These are phyloP conservation scores for Termitomyces sp. DNA, from an alignment of 768 basidiomycete genomes.

Conservation along the genomic window DNA sequence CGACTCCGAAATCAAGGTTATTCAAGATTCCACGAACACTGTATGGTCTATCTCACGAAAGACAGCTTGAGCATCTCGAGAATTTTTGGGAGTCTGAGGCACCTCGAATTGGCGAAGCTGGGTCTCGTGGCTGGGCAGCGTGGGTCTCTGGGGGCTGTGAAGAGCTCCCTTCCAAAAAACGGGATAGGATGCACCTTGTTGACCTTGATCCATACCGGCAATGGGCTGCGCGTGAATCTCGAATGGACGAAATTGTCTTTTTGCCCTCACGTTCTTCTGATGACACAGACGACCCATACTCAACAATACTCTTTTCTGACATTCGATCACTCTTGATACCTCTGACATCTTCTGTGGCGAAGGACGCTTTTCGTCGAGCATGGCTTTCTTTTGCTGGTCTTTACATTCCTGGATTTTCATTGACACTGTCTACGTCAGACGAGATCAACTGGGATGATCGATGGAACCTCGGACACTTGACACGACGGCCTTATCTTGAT, in stretches of 20 bases:
- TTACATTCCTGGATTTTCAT: constrained; percentile 62
- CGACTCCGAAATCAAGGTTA: constrained; percentile 35
- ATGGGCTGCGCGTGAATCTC: constrained; percentile 62
- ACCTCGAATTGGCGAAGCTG: constrained; percentile 69
- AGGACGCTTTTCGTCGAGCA: constrained; percentile 56
- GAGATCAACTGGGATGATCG: constrained; percentile 59
- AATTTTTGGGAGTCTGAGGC: constrained; percentile 84
- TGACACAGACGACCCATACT: constrained; percentile 63
- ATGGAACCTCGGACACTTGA: constrained; percentile 54
- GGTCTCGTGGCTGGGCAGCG: constrained; percentile 63
- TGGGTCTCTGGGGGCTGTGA: constrained; percentile 52
- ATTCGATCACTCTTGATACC: constrained; percentile 56
- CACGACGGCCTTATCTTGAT: constrained; percentile 40
- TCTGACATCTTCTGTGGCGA: constrained; percentile 40
- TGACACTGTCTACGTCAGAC: constrained; percentile 28
- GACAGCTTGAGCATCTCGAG: constrained; percentile 59
- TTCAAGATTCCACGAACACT: constrained; percentile 55
- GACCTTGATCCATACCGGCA: constrained; percentile 61
- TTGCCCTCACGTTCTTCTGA: constrained; percentile 56
- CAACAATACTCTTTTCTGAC: constrained; percentile 70
- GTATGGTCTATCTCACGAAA: constrained; percentile 36
- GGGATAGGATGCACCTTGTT: constrained; percentile 6
- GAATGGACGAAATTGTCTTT: constrained; percentile 37
- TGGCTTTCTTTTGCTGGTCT: constrained; percentile 75
- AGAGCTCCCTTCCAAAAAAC: constrained; percentile 17